Evolutionary conservation across 2,329 filamentous ascomycete genomes (phyloP).

Genomic region (Grosmannia serpens): DNA sequence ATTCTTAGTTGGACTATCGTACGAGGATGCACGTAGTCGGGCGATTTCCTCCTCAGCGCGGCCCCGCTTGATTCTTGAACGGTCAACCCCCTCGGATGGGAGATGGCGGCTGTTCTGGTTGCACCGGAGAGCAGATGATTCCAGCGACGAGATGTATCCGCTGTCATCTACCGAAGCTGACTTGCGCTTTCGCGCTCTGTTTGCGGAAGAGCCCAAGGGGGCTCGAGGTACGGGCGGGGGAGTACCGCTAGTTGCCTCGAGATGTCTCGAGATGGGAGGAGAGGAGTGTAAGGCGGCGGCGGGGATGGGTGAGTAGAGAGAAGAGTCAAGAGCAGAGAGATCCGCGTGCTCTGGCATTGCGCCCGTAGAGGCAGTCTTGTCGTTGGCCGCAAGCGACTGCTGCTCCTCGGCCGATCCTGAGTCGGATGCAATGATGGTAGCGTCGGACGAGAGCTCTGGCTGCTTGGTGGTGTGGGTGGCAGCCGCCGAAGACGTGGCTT

Average conservation of each 20-base stretch:
- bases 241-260: slow-evolving; percentile 53
- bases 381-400: slow-evolving; percentile 19
- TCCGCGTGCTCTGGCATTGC: slow-evolving; percentile 2
- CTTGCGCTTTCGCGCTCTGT: slow-evolving; percentile 63
- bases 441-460: slow-evolving; percentile 62
- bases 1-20: slow-evolving; percentile 75
- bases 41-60: slow-evolving; percentile 94
- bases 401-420: slow-evolving; percentile 41
- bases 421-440: slow-evolving; percentile 64
- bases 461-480: slow-evolving; percentile 12
- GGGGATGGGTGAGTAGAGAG: slow-evolving; percentile 59
- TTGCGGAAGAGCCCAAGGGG: slow-evolving; percentile 36
- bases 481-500: slow-evolving; percentile 4
- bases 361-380: slow-evolving; percentile 28
- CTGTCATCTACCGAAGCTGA: slow-evolving; percentile 77
- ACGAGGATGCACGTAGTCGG: slow-evolving; percentile 81
- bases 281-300: slow-evolving; percentile 71
- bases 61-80: slow-evolving; percentile 73
- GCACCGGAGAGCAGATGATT: slow-evolving; percentile 75
- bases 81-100: slow-evolving; percentile 62
- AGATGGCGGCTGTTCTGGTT: slow-evolving; percentile 52
- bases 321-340: slow-evolving; percentile 25
- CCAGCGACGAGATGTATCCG: slow-evolving; percentile 91
- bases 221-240: slow-evolving; percentile 59
- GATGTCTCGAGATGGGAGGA: slow-evolving; percentile 61